Evolutionary conservation across 208 protist species (phyloP).

Genomic region (Vickermania spadyakhi): DNA sequence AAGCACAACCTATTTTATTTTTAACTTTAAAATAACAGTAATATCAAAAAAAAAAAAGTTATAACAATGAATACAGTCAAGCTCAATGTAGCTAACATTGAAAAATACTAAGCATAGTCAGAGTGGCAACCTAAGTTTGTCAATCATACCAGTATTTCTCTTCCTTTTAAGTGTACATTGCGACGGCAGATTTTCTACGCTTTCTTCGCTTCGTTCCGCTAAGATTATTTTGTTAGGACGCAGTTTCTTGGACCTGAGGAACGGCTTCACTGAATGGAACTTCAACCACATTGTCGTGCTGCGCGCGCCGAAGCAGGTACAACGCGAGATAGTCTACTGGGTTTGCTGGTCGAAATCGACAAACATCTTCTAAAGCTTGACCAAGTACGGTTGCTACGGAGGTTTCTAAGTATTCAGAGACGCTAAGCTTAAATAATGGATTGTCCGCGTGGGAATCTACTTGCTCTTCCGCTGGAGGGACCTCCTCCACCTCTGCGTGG

Average conservation of each 20-base stretch:
- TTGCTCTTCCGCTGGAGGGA: background rate
- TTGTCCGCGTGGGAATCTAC: slow-evolving; percentile 1
- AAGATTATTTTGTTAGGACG: background rate
- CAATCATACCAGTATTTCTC: too few relatives aligned
- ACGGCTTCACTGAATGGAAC: slow-evolving; percentile 47
- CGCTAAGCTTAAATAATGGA: slow-evolving; percentile 14
- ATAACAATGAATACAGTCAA: too few relatives aligned
- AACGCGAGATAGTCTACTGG: slow-evolving; percentile 89
- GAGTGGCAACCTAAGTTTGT: too few relatives aligned
- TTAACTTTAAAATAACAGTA: too few relatives aligned
- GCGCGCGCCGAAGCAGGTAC: slow-evolving; percentile 73
- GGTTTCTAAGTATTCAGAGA: slow-evolving; percentile 78
- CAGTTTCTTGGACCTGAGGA: slow-evolving; percentile 9
- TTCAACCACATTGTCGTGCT: slow-evolving; percentile 51
- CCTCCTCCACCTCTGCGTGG: slow-evolving; percentile 1
- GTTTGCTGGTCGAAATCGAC: slow-evolving; percentile 82
- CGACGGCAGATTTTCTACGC: too few relatives aligned
- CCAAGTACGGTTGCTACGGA: slow-evolving; percentile 81
- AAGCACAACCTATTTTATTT: too few relatives aligned
- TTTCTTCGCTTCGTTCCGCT: too few relatives aligned
- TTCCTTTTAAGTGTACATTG: too few relatives aligned
- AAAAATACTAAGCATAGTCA: too few relatives aligned
- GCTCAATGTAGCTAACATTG: too few relatives aligned
- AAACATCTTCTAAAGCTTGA: slow-evolving; percentile 80
- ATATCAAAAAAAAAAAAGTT: too few relatives aligned